Conservation (phyloP, 225 moss, liverwort and hornwort species). For the Sphagnum contortum region DNA sequence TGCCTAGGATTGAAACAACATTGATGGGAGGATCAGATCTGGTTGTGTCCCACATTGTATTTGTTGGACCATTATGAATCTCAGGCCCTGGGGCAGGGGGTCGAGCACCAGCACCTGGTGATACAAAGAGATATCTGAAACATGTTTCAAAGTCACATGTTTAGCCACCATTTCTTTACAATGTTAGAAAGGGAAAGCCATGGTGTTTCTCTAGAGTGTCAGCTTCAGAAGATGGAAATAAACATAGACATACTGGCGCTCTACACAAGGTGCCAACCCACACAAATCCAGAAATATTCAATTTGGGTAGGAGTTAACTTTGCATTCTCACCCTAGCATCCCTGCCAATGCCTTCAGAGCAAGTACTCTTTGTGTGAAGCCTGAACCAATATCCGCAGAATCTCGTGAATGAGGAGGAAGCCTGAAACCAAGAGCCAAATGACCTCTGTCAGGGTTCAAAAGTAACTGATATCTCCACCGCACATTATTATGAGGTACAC, state of each 20-base stretch:
- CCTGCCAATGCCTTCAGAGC: slow-evolving; percentile 59
- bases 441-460: slow-evolving; percentile 5
- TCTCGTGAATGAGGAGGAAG: slow-evolving; percentile 57
- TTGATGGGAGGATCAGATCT: slow-evolving; percentile 58
- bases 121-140: slow-evolving; percentile 58
- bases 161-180: not conserved
- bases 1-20: slow-evolving; percentile 29
- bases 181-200: not conserved
- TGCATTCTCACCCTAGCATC: slow-evolving; percentile 47
- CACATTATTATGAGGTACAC: too few species aligned
- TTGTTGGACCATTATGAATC: slow-evolving; percentile 20
- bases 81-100: slow-evolving; percentile 46
- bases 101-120: slow-evolving; percentile 64
- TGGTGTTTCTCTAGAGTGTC: too few species aligned
- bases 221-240: too few species aligned
- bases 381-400: slow-evolving; percentile 64
- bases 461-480: too few species aligned
- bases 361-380: slow-evolving; percentile 64
- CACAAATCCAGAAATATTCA: not conserved
- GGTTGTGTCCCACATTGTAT: slow-evolving; percentile 35
- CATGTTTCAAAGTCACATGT: not conserved
- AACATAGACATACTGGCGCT: too few species aligned
- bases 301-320: not conserved
- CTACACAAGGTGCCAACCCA: not conserved
- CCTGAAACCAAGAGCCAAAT: slow-evolving; percentile 15